phyloP scores from a whole-genome alignment of 1,139 yeast genomes.

The Blastobotrys capitulatus region DNA sequence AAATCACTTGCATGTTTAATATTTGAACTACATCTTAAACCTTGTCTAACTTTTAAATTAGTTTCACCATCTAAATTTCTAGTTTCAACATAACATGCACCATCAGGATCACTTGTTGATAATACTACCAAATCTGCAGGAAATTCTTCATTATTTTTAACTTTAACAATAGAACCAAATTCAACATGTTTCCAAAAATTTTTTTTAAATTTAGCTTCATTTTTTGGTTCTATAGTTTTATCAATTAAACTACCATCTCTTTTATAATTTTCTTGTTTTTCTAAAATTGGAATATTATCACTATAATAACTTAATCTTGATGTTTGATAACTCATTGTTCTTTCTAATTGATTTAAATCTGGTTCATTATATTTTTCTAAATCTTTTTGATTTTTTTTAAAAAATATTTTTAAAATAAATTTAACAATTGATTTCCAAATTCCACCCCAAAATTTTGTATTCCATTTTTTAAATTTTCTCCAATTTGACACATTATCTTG shows the following conservation, averaged over 20 bases:
- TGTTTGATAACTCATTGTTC: neutral
- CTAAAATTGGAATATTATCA: neutral
- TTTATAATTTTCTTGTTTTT: constrained; percentile 1
- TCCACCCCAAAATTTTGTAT: constrained; percentile 23
- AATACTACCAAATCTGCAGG: constrained; percentile 86
- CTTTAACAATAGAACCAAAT: constrained; percentile 85
- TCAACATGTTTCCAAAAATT: constrained; percentile 80
- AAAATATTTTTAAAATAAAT: constrained; percentile 1
- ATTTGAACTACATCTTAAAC: constrained; percentile 61
- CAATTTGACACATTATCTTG: constrained; percentile 57
- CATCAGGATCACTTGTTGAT: constrained; percentile 82
- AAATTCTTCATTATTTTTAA: constrained; percentile 81
- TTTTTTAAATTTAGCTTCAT: constrained; percentile 49
- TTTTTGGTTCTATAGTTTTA: constrained; percentile 25
- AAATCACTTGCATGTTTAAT: constrained; percentile 65
- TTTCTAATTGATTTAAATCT: neutral
- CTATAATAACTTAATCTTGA: neutral
- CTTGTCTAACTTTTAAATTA: constrained; percentile 73
- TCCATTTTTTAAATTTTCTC: constrained; percentile 58
- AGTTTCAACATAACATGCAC: constrained; percentile 89
- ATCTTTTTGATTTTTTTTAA: neutral
- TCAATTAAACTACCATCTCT: constrained; percentile 32
- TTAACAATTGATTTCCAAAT: neutral
- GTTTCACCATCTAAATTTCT: constrained; percentile 96
- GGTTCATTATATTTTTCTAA: neutral